A percentile compares a stretch with the other conserved stretches of the same genome.
Conservation (phyloP, 1,284 basidiomycete genomes). For the Ceratorhiza oryzae-sativae region DNA sequence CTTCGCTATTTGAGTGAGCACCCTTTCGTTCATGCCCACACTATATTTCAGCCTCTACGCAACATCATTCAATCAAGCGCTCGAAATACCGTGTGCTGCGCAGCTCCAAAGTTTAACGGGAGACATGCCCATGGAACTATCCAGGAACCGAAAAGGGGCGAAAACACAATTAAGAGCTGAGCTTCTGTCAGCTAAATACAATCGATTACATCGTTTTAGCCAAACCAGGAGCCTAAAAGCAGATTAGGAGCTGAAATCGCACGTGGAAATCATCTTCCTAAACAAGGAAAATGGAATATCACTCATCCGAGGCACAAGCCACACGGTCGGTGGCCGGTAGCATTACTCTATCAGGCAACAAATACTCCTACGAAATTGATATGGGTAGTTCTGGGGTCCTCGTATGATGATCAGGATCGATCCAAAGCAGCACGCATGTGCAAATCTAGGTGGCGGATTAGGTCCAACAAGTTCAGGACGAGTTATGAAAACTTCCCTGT, state of each 20-base stretch:
- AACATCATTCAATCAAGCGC: neutral
- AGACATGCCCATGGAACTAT: neutral
- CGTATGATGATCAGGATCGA: constrained; percentile 36
- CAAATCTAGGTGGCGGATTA: constrained; percentile 27
- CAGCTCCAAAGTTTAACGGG: constrained; percentile 1
- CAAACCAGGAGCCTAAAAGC: constrained; percentile 10
- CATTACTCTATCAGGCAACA: constrained; percentile 13
- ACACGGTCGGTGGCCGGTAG: neutral
- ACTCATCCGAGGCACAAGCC: too few species aligned
- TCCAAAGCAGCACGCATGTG: constrained; percentile 1
- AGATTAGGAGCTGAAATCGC: neutral
- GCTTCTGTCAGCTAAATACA: neutral
- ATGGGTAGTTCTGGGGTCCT: constrained; percentile 26
- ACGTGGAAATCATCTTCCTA: constrained; percentile 22
- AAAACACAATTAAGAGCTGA: neutral
- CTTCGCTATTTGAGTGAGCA: too few species aligned
- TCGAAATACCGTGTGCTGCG: neutral
- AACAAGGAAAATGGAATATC: constrained; percentile 12
- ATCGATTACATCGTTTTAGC: neutral
- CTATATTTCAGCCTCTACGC: too few species aligned
- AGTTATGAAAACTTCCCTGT: constrained; percentile 15
- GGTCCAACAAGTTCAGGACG: constrained; percentile 9
- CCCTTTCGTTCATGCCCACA: too few species aligned
- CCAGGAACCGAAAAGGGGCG: constrained; percentile 19
- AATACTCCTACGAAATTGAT: neutral